A percentile compares a stretch with the other conserved stretches of the same genome.
Conservation (phyloP, 2,329 filamentous ascomycete species). For the Cadophora malorum region DNA sequence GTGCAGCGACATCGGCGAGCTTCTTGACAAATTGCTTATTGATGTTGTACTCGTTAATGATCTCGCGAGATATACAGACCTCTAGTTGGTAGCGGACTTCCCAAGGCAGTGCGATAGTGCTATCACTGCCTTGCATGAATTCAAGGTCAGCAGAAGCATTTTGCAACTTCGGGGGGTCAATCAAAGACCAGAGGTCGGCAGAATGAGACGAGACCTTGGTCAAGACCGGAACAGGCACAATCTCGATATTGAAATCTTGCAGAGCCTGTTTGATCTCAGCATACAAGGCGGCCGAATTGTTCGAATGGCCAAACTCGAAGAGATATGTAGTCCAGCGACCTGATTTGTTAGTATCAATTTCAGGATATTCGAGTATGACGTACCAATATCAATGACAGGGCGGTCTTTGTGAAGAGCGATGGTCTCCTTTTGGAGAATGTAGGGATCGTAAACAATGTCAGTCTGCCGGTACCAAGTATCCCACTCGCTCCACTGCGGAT, state of each 20-base stretch:
- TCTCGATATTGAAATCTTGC: conserved; percentile 73
- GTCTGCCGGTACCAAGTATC: conserved; percentile 70
- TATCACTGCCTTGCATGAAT: conserved; percentile 36
- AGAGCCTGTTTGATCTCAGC: conserved; percentile 50
- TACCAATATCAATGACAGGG: conserved; percentile 64
- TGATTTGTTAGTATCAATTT: conserved; percentile 37
- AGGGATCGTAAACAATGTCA: conserved; percentile 58
- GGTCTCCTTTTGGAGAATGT: conserved; percentile 45
- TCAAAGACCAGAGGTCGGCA: conserved; percentile 53
- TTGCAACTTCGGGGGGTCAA: conserved; percentile 39
- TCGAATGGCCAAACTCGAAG: conserved; percentile 52
- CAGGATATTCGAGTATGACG: background rate
- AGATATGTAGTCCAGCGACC: conserved; percentile 69
- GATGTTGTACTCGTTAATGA: conserved; percentile 79
- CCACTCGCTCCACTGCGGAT: conserved; percentile 56
- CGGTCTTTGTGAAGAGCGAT: conserved; percentile 54
- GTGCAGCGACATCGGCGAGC: conserved; percentile 58
- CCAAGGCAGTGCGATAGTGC: conserved; percentile 62
- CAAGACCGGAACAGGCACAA: conserved; percentile 54
- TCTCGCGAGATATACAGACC: conserved; percentile 83
- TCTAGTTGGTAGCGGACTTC: conserved; percentile 88
- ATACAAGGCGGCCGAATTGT: conserved; percentile 37
- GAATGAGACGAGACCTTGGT: conserved; percentile 45
- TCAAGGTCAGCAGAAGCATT: conserved; percentile 31
- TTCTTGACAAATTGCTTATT: conserved; percentile 68